Base-by-base conservation (phyloP, 352 stramenopile species). In the Blastocystis sp. region DNA sequence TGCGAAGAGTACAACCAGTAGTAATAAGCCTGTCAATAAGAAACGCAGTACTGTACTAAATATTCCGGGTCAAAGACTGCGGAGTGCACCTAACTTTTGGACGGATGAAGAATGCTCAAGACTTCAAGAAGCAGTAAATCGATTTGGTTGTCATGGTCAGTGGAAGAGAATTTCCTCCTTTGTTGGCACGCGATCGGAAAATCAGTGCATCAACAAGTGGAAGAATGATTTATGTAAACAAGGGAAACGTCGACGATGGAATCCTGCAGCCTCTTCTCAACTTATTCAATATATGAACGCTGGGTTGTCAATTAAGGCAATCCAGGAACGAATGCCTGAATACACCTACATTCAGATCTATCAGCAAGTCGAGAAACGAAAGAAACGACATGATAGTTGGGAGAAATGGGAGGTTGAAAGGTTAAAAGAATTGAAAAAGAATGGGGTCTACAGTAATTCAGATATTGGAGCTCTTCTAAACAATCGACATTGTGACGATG, bases 151-250 rank as follows among this genome's bases (percentile, higher is more conserved):
- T 22, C 22, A 33, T 24, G 22, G 40, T 24, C 42, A 64, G 54
- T 81, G 70, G 70, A 81, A 22, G 7, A 48, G 66, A 48, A 35
- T 81, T 13, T 24, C 70, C 37, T 19, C 42, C 22, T 81, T 53
- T 59, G 70, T 81, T 48, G 70, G 70, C 22, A 81, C 70, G 30
- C 70, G 70, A 24, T 64, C 35, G 4, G 51, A 60, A 54, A 59
- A 48, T 60, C 70, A 81, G 70, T 81, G 70, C 30, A 81, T 81
- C 17, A 81, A 81, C 48, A 81, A 81, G 53, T 81, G 70, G 70
- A 81, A 81, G 40, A 81, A 81, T 35, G 37, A 48, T 81, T 33
- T 81, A 4, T 81, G 22, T 22, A 81, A 81, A 37, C 13, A 58
- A 58, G 51, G 51, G 13, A 81, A 81, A 54, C 44, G 70, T 33